phyloP scores from a whole-genome alignment of 2,329 filamentous ascomycete genomes.

The Penicillium sp. region DNA sequence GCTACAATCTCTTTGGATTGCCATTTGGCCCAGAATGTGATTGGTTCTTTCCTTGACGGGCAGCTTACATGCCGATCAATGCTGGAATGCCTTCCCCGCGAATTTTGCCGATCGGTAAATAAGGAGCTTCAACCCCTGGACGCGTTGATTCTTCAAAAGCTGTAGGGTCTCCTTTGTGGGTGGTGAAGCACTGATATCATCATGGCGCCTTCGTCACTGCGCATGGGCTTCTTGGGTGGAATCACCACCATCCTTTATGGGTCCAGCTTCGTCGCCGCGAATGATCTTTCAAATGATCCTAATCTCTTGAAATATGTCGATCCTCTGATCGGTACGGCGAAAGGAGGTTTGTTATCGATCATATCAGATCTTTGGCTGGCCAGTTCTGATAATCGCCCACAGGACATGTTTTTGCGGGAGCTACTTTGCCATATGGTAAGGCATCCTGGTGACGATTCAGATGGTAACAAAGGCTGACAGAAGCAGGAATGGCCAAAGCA shows the following conservation, averaged over 20 bases:
- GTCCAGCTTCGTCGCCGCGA: conserved; percentile 7
- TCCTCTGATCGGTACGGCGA: conserved; percentile 58
- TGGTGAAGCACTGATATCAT: background rate
- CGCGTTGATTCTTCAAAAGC: background rate
- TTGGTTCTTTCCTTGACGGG: conserved; percentile 5
- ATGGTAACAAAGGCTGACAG: background rate
- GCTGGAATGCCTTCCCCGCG: conserved; percentile 21
- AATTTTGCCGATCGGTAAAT: conserved; percentile 11
- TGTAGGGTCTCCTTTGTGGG: background rate
- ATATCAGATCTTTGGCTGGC: background rate
- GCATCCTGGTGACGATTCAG: background rate
- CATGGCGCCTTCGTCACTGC: conserved; percentile 10
- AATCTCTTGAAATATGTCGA: conserved; percentile 49
- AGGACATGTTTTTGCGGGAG: conserved; percentile 61
- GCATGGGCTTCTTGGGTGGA: background rate
- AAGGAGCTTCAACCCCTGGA: conserved; percentile 4
- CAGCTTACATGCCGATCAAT: conserved; percentile 15
- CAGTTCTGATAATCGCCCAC: background rate
- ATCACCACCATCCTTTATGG: conserved; percentile 13
- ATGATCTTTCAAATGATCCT: conserved; percentile 8
- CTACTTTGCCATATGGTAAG: conserved; percentile 54
- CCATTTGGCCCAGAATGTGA: background rate
- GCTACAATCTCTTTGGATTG: conserved; percentile 6
- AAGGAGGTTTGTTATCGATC: conserved; percentile 41
- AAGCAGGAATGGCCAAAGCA: conserved; percentile 55